Evolutionary conservation across 768 basidiomycete species (phyloP), one percentile per base, ranked within the genome.

Genomic region (Boletus tomentosulus): DNA sequence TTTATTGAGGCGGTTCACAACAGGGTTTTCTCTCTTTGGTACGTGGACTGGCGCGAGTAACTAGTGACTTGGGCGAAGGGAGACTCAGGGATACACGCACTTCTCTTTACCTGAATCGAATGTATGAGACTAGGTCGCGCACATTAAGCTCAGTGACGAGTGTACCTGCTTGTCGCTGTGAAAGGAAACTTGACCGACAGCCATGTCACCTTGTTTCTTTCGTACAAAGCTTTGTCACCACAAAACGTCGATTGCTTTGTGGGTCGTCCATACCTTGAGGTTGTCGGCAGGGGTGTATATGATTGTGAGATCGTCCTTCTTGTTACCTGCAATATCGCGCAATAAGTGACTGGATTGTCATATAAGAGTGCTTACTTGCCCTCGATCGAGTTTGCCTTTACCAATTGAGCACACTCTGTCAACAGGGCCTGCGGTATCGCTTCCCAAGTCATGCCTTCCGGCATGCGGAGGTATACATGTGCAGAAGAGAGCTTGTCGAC

Each of bases 171-270:
- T 93, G 64, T 97, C 92, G 53, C 77, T 89, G 60, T 98, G 90
- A 69, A 99, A 98, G 0, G 92, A 89, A 0, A 99, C 97, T 64
- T 94, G 89, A 0, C 97, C 97, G 3, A 96, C 86, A 3, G 92
- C 94, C 93, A 97, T 98, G 66, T 96, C 93, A 3, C 96, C 96
- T 7, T 89, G 87, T 92, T 99, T 99, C 91, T 95, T 63, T 10
- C 15, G 43, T 19, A 34, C 16, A 19, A 46, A 19, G 6, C 6
- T 15, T 19, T 11, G 54, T 62, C 46, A 62, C 37, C 16, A 15
- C 8, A 10, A 19, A 16, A 4, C 16, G 27, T 49, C 1, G 46
- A 35, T 46, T 39, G 35, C 38, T 31, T 9, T 22, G 27, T 11
- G 34, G 35, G 45, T 50, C 43, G 11, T 27, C 59, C 73, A 15